Evolutionary conservation across 129 eudicot species (phyloP).

Genomic region (Chrysanthemum lavandulifolium): DNA sequence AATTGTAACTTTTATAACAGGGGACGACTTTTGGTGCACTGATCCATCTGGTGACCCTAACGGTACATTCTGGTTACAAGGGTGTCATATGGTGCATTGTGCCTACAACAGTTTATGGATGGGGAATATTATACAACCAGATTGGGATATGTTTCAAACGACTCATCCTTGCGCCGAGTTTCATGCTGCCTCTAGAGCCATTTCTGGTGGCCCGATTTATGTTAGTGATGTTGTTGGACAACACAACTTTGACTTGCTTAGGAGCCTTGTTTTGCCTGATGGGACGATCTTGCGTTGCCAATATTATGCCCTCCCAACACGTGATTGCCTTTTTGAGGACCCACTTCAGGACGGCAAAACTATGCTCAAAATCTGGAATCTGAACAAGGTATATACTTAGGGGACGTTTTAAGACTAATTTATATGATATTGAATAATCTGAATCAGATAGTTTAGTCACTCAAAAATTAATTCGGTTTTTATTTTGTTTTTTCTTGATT

Average conservation of each 20-base stretch:
- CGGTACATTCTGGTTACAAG: constrained; percentile 97
- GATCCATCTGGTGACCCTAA: constrained; percentile 94
- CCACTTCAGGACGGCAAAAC: constrained; percentile 88
- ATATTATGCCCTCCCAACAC: constrained; percentile 75
- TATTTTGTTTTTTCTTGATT: neutral
- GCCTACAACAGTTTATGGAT: constrained; percentile 97
- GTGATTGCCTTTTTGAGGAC: constrained; percentile 78
- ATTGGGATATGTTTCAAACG: constrained; percentile 98
- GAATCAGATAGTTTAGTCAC: neutral
- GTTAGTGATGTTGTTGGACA: constrained; percentile 82
- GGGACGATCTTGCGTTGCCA: constrained; percentile 81
- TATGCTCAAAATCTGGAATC: constrained; percentile 94
- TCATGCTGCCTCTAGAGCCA: constrained; percentile 95
- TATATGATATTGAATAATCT: too few species aligned
- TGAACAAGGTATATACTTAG: constrained; percentile 55
- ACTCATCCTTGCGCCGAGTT: constrained; percentile 93
- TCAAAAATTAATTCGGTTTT: neutral
- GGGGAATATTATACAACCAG: constrained; percentile 95
- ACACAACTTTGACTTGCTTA: constrained; percentile 76
- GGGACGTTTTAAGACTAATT: neutral
- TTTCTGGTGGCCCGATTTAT: constrained; percentile 94
- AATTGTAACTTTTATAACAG: constrained; percentile 23
- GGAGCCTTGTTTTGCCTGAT: constrained; percentile 67
- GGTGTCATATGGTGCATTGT: constrained; percentile 98
- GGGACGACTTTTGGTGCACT: constrained; percentile 95